Conservation (phyloP, 768 basidiomycete species). For the Rhodocollybia butyracea region DNA sequence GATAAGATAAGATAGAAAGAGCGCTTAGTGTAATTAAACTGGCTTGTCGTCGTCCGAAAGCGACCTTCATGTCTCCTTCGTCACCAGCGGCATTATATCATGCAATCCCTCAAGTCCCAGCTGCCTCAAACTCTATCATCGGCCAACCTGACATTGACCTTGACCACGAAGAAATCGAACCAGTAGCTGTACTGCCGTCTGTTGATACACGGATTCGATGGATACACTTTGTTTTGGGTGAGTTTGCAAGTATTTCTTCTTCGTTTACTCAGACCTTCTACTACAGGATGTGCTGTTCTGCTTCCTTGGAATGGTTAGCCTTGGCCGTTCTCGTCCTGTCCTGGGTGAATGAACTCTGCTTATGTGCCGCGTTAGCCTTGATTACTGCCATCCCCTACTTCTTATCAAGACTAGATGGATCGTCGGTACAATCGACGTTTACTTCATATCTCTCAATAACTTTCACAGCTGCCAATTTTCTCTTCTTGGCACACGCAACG, state of each 20-base stretch:
- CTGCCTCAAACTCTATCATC: conserved; percentile 24
- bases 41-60: too few relatives aligned
- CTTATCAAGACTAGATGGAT: conserved; percentile 60
- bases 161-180: conserved; percentile 10
- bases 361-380: conserved; percentile 46
- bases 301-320: conserved; percentile 85
- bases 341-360: not conserved
- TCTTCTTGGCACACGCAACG: conserved; percentile 74
- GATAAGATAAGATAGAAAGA: too few relatives aligned
- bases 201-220: conserved; percentile 48
- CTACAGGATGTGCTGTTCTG: conserved; percentile 54
- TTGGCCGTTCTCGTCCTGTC: conserved; percentile 6
- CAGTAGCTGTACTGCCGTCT: not conserved
- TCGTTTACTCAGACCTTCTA: not conserved
- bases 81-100: conserved; percentile 41
- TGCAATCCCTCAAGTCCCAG: conserved; percentile 37
- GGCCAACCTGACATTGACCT: conserved; percentile 26
- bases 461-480: conserved; percentile 63
- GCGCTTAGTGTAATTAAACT: too few relatives aligned
- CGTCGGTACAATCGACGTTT: conserved; percentile 55
- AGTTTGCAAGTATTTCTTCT: not conserved
- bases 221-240: conserved; percentile 70
- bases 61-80: conserved; percentile 23
- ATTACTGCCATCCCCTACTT: conserved; percentile 88
- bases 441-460: conserved; percentile 62